Conservation (phyloP, 192 early-diverging fungal genomes). For the Backusella tarrabulga region DNA sequence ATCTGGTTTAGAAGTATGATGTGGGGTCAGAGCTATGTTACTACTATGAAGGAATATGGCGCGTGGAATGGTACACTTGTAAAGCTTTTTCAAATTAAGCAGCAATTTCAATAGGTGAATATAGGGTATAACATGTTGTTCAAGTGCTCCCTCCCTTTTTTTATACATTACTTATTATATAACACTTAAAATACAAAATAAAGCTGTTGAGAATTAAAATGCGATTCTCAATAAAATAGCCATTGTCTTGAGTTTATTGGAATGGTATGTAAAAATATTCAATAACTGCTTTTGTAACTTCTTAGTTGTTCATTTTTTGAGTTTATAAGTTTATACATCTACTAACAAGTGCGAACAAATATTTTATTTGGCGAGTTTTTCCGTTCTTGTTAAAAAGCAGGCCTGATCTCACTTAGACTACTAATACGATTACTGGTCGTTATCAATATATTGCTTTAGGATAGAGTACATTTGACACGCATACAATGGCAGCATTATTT, state of each 20-base stretch:
- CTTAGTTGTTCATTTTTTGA: not conserved
- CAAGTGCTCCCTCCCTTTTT: not conserved
- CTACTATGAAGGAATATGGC: slow-evolving; percentile 53
- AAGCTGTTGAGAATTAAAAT: not conserved
- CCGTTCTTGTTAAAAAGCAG: not conserved
- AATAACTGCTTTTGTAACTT: not conserved
- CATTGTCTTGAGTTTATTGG: not conserved
- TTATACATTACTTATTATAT: not conserved
- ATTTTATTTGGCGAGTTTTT: not conserved
- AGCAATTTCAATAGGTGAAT: not conserved
- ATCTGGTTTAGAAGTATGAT: slow-evolving; percentile 72
- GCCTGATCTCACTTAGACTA: not conserved
- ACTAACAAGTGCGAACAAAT: not conserved
- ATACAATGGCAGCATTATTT: too few species aligned
- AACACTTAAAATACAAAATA: not conserved
- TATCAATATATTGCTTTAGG: not conserved
- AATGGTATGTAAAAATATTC: not conserved
- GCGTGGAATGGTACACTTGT: slow-evolving; percentile 67
- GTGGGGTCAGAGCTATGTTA: slow-evolving; percentile 70
- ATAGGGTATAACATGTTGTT: not conserved
- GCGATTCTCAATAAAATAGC: not conserved
- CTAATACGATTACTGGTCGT: not conserved
- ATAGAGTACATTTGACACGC: not conserved
- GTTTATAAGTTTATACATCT: not conserved
- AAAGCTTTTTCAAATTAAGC: slow-evolving; percentile 52